Evolutionary conservation across 1,284 basidiomycete species (phyloP), one percentile per base, ranked within the genome.

Genomic region (Limonomyces culmigenus): DNA sequence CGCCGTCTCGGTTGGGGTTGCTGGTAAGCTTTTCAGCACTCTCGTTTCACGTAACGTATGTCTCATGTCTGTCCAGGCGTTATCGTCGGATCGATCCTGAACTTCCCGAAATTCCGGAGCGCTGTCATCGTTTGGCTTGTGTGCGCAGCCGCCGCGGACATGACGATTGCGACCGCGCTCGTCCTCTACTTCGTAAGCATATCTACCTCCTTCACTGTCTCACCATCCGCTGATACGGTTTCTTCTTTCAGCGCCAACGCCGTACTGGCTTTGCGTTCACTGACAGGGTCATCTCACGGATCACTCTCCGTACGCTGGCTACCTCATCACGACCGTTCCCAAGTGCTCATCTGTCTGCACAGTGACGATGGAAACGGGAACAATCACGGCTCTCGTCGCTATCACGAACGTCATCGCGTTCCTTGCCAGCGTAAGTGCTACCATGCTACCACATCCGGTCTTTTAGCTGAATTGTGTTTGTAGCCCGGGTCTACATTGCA

Each of bases 111-210:
- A 34, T 56, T 58, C 37, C 41, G 58, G 31, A 46, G 50, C 11
- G 51, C 54, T 31, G 52, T 59, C 32, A 55, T 59, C 38, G 43
- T 55, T 23, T 58, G 55, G 55, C 46, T 58, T 4, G 51, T 51
- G 2, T 50, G 49, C 40, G 51, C 53, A 16, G 51, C 50, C 5
- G 45, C 53, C 2, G 51, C 50, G 10, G 55, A 58, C 37, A 45
- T 52, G n/a, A 12, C 27, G 19, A 32, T 37, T 29, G 17, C 35
- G 10, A 13, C 23, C 17, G 12, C 23, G 12, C 25, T 36, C 5
- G 29, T 32, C 11, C 31, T 12, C 14, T 21, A 36, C 16, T 18
- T 36, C 5, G 35, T 36, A 6, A 17, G 29, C n/a, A n/a, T 27
- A 8, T n/a, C 8, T n/a, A 8, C 25, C 10, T 8, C 25, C 25